Conservation (phyloP, 805 yeast species). For the Teunomyces funiuensis region DNA sequence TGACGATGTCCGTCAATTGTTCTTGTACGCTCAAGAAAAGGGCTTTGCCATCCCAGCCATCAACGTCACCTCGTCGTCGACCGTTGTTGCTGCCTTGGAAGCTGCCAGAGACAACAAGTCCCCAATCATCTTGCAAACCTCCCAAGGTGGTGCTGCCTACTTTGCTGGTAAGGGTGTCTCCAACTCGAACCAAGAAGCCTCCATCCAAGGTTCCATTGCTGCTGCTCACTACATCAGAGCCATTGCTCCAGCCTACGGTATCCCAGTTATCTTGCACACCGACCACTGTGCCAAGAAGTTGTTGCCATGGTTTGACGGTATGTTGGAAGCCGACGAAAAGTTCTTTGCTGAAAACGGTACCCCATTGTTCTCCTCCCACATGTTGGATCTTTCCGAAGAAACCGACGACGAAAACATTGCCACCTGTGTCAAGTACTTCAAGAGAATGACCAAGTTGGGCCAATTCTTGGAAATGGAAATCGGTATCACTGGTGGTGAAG, state of each 20-base stretch:
- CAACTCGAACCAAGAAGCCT: slow-evolving; percentile 90
- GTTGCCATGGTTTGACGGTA: slow-evolving; percentile 98
- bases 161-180: slow-evolving; percentile 99
- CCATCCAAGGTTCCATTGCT: slow-evolving; percentile 92
- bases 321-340: slow-evolving; percentile 95
- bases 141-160: slow-evolving; percentile 99
- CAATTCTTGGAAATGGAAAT: slow-evolving; percentile 99
- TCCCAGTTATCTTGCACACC: slow-evolving; percentile 95
- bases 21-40: slow-evolving; percentile 89
- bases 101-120: slow-evolving; percentile 56
- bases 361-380: slow-evolving; percentile 98
- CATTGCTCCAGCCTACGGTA: slow-evolving; percentile 93
- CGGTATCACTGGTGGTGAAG: slow-evolving; percentile 99
- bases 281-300: slow-evolving; percentile 99
- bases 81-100: slow-evolving; percentile 61
- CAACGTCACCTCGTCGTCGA: slow-evolving; percentile 96
- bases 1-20: slow-evolving; percentile 85
- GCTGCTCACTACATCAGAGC: slow-evolving; percentile 98
- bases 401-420: slow-evolving; percentile 92
- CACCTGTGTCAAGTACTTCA: slow-evolving; percentile 91
- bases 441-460: slow-evolving; percentile 87
- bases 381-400: slow-evolving; percentile 98
- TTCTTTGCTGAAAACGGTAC: slow-evolving; percentile 83
- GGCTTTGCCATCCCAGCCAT: slow-evolving; percentile 98
- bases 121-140: slow-evolving; percentile 95